Evolutionary conservation across 2,329 filamentous ascomycete genomes (phyloP), one percentile per base, ranked within the genome.

Genomic region (Trichothecium sympodiale): DNA sequence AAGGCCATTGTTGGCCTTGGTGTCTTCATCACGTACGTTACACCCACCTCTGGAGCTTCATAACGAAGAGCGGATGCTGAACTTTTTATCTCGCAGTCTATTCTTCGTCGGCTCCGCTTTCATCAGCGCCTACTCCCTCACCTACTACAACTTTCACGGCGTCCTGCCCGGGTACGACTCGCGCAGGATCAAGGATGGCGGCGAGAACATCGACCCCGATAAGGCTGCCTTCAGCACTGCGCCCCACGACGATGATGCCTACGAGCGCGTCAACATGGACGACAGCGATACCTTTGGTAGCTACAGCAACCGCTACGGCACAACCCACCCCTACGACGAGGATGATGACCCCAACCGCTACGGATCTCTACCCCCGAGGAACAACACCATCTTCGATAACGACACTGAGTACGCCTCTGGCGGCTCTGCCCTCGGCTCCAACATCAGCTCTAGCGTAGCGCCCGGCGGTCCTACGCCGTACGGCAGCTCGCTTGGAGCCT

Each of bases 201-300:
- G 40, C 40, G 56, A 63, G 45, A 71, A 73, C 58, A 79, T 79
- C 45, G 77, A 80, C 51, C 77, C 77, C 1, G 76, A 81, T 55
- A 80, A 80, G 61, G 75, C 76, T 18, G 76, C 76, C 40, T 81
- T 81, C 58, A 78, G 74, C 38, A 77, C 76, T 55, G 73, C 72
- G 12, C 73, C 74, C n/a, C 71, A 77, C 49, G 74, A 76, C 46
- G 76, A 80, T 43, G 76, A 80, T 49, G 68, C 71, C 30, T 80
- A 80, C 48, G 71, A 75, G 34, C 72, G 71, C 12, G 67, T 80
- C 41, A 66, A 76, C 53, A 62, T 65, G 57, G 63, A 72, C 38
- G 68, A 75, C 46, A 52, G 61, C 45, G 54, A 57, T 41, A 50
- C 55, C 40, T 54, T 52, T 26, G 56, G 55, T 44, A 52, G 48